These are phyloP conservation scores for Amphibolis antarctica DNA, from an alignment of 106 monocot species.

Conservation along the genomic window DNA sequence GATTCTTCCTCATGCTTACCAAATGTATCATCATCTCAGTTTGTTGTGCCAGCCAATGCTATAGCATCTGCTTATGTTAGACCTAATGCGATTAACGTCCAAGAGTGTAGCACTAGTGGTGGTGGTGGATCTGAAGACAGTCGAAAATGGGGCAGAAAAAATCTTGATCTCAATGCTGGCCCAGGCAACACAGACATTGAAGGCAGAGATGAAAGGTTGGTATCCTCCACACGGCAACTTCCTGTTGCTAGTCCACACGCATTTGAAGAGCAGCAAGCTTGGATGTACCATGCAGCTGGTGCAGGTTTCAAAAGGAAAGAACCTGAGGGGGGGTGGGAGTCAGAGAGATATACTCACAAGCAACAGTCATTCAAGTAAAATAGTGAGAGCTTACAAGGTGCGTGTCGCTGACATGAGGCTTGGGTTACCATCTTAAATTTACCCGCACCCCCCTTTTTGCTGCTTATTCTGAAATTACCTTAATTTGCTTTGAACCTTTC, in stretches of 20 bases:
- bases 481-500: neutral
- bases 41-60: constrained; percentile 24
- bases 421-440: neutral
- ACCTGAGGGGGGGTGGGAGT: constrained; percentile 59
- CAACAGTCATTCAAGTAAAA: constrained; percentile 32
- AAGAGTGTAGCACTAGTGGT: constrained; percentile 35
- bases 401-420: neutral
- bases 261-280: constrained; percentile 37
- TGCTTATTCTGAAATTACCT: neutral
- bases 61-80: constrained; percentile 22
- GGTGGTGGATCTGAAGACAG: constrained; percentile 24
- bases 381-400: neutral
- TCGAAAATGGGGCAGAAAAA: constrained; percentile 34
- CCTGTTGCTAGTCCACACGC: constrained; percentile 22
- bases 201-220: constrained; percentile 27
- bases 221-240: constrained; percentile 19
- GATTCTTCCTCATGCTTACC: constrained; percentile 32
- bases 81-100: constrained; percentile 33
- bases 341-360: constrained; percentile 43
- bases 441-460: neutral
- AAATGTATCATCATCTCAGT: constrained; percentile 28
- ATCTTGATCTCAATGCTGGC: constrained; percentile 70
- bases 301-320: constrained; percentile 50
- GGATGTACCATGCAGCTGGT: constrained; percentile 28
- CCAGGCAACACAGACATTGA: constrained; percentile 35